Evolutionary conservation across 139 green algal genomes (phyloP).

Genomic region (Axilococcus clingmanii): DNA sequence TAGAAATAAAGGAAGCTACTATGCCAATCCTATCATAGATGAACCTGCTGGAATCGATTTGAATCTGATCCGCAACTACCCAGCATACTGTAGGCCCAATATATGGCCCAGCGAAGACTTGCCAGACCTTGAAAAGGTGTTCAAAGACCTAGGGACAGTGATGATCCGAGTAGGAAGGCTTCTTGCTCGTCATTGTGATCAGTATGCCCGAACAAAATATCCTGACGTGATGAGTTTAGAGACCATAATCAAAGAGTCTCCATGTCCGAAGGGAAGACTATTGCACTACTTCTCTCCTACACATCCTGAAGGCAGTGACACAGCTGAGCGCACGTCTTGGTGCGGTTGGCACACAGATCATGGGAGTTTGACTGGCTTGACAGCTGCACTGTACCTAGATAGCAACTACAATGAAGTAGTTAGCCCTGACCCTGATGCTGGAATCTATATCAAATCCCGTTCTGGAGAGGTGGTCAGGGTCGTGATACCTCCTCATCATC

Average conservation of each 20-base stretch:
- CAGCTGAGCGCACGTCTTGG: slow-evolving; percentile 37
- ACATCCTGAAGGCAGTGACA: slow-evolving; percentile 4
- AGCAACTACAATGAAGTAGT: slow-evolving; percentile 16
- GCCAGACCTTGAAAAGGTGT: slow-evolving; percentile 47
- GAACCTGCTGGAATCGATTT: background rate
- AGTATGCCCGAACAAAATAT: slow-evolving; percentile 5
- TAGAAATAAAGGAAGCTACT: slow-evolving; percentile 51
- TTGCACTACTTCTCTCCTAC: slow-evolving; percentile 60
- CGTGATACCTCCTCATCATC: slow-evolving; percentile 38
- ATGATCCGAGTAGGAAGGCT: slow-evolving; percentile 41
- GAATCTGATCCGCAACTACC: slow-evolving; percentile 18
- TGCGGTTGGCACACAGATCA: slow-evolving; percentile 73
- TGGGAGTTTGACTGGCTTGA: slow-evolving; percentile 59
- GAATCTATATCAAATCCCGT: slow-evolving; percentile 47
- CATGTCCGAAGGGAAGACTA: slow-evolving; percentile 41
- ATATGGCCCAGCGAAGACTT: slow-evolving; percentile 55
- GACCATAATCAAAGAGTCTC: background rate
- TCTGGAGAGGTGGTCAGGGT: slow-evolving; percentile 28
- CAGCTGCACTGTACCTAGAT: slow-evolving; percentile 51
- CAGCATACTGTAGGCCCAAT: slow-evolving; percentile 47
- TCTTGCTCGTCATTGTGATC: slow-evolving; percentile 40
- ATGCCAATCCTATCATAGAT: slow-evolving; percentile 56
- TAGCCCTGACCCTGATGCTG: slow-evolving; percentile 37
- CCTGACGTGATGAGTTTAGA: background rate
- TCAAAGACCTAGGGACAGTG: slow-evolving; percentile 52